Evolutionary conservation across 441 rosid genomes (phyloP), one percentile per base, ranked within the genome.

Genomic region (Populus hybrid): DNA sequence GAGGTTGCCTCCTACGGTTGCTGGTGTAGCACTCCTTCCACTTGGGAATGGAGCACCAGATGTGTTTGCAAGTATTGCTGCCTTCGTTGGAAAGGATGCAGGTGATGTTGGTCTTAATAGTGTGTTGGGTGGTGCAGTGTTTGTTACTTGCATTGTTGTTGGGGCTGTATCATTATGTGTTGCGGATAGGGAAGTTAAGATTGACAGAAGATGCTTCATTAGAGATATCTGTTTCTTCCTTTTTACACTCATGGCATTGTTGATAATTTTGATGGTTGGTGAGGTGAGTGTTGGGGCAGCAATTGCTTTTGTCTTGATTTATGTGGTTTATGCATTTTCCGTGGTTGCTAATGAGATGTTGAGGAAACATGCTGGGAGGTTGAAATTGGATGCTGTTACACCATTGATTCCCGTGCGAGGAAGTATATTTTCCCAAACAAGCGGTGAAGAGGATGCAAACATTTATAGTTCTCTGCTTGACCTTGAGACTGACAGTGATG

Each of bases 21-120:
- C 98, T 1, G 98, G 98, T 76, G 99, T 94, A 75, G 63, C 97
- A 0, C 86, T 94, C 6, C 98, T 94, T 75, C 98, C 99, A 1
- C 87, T 94, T 35, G 99, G 99, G 66, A 94, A 94, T 74, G 98
- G 99, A 34, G 98, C 98, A 0, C 99, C 99, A 0, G 99, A 94
- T 87, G 97, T 93, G 69, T 94, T 94, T 85, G 94, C 99, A 0
- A 93, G 98, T 83, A 93, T 94, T 70, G 97, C 97, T 50, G 91
- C 99, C 30, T 92, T 94, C 69, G 83, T 91, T 66, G 98, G 98
- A 26, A 90, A 86, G 14, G 90, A 90, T 61, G 84, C 93, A 4
- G 94, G 97, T 6, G 92, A 84, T 35, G 95, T 94, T 6, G 99
- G 99, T 30, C 91, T 94, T 71, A 93, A 93, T 67, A 94, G 98